phyloP scores from a whole-genome alignment of 352 stramenopile genomes.

The Phytophthora brassicae region DNA sequence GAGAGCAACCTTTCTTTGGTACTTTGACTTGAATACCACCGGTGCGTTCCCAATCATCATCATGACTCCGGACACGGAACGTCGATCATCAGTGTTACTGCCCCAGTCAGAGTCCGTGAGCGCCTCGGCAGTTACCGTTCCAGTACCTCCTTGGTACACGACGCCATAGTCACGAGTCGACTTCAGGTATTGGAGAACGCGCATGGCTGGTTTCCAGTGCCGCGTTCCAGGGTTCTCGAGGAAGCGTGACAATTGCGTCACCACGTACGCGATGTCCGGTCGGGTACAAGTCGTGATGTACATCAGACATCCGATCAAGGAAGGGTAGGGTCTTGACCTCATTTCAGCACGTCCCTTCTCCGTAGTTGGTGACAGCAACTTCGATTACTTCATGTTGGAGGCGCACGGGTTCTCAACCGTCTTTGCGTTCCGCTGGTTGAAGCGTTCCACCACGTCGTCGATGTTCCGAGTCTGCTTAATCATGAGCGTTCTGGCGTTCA shows the following conservation, averaged over 20 bases:
- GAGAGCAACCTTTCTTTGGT: too few species aligned
- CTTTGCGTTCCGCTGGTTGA: neutral
- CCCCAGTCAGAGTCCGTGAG: neutral
- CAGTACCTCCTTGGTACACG: neutral
- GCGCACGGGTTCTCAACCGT: neutral
- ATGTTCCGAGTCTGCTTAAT: slow-evolving; percentile 1
- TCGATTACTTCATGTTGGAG: neutral
- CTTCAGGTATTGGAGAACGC: neutral
- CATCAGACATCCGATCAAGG: neutral
- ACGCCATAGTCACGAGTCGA: neutral
- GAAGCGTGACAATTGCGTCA: too few species aligned
- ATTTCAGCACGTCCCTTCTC: neutral
- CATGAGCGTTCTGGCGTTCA: neutral
- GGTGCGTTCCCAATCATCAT: too few species aligned
- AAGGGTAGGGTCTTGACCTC: neutral
- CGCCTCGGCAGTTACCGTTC: neutral
- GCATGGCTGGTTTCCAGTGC: too few species aligned
- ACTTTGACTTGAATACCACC: too few species aligned
- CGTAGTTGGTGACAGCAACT: neutral
- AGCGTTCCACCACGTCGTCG: slow-evolving; percentile 1
- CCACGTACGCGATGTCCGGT: too few species aligned
- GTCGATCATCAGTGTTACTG: too few species aligned
- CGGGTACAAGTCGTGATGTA: slow-evolving; percentile 1
- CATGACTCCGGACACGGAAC: too few species aligned
- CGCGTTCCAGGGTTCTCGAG: too few species aligned